Evolutionary conservation across 805 yeast genomes (phyloP).

Genomic region (Kuraishia hungarica): DNA sequence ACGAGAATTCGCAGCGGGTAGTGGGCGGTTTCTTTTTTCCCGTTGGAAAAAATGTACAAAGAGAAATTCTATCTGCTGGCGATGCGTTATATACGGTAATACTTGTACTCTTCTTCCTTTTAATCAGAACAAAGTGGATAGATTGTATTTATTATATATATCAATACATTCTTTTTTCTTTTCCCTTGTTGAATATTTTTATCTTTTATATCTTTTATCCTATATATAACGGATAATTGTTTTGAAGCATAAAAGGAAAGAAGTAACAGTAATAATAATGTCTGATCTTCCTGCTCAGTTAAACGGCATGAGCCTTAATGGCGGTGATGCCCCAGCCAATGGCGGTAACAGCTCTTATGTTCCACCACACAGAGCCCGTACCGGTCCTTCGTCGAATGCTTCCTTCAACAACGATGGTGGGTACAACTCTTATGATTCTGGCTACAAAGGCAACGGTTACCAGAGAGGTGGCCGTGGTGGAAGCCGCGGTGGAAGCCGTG

Average conservation of each 20-base stretch:
- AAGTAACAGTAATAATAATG: constrained; percentile 1
- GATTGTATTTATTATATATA: constrained; percentile 1
- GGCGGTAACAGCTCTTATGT: constrained; percentile 24
- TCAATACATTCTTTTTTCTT: background rate
- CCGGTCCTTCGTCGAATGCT: constrained; percentile 8
- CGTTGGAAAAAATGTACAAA: background rate
- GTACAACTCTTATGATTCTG: constrained; percentile 18
- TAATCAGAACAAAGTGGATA: background rate
- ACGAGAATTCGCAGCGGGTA: background rate
- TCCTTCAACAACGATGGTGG: constrained; percentile 7
- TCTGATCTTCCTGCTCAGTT: constrained; percentile 16
- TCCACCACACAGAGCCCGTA: constrained; percentile 39
- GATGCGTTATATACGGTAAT: background rate
- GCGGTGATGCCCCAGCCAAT: constrained; percentile 14
- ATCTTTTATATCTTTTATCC: constrained; percentile 4
- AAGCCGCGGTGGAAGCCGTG: constrained; percentile 21
- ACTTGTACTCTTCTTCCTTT: background rate
- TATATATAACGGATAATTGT: constrained; percentile 4
- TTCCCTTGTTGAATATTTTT: constrained; percentile 1
- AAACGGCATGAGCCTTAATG: constrained; percentile 45
- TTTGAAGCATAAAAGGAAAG: background rate
- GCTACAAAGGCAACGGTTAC: constrained; percentile 20
- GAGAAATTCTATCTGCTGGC: background rate
- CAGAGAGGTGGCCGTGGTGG: constrained; percentile 21
- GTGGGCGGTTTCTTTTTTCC: background rate